Evolutionary conservation across 1,284 basidiomycete genomes (phyloP).

Genomic region (Ustilago tritici): DNA sequence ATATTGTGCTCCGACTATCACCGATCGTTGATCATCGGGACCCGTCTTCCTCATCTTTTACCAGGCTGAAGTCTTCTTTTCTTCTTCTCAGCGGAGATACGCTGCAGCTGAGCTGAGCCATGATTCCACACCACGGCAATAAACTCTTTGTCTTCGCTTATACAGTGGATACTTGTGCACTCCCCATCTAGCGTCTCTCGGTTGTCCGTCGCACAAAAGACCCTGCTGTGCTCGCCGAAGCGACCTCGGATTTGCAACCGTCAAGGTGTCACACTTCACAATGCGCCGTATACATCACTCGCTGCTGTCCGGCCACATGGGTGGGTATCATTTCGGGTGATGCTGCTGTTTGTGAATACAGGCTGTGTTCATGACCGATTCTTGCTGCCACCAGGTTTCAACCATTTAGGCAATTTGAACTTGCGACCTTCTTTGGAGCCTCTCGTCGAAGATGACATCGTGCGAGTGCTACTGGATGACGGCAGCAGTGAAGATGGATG

Average conservation of each 20-base stretch:
- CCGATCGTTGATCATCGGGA: too few relatives aligned
- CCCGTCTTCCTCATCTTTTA: too few relatives aligned
- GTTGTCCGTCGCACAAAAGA: background rate
- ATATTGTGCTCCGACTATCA: too few relatives aligned
- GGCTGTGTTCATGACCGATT: background rate
- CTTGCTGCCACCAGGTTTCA: conserved; percentile 33
- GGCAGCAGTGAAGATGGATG: conserved; percentile 28
- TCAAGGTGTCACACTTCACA: background rate
- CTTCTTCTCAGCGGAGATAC: conserved; percentile 14
- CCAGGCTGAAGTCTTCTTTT: background rate
- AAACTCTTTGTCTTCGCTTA: conserved; percentile 3
- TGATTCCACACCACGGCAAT: background rate
- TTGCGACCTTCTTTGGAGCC: conserved; percentile 31
- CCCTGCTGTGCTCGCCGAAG: background rate
- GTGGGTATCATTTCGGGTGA: background rate
- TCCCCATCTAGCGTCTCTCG: conserved; percentile 6
- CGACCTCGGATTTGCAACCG: background rate
- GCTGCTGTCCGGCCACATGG: background rate
- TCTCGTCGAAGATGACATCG: conserved; percentile 12
- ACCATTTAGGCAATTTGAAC: conserved; percentile 44
- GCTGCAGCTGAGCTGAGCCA: conserved; percentile 3
- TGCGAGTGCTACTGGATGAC: conserved; percentile 36
- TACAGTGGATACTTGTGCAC: background rate
- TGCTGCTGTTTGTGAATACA: background rate
- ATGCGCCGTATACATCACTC: background rate